Percentiles rank a stretch among this genome's conserved stretches.
Conservation (phyloP, 495 filamentous ascomycete genomes). For the Penicillium daleae region DNA sequence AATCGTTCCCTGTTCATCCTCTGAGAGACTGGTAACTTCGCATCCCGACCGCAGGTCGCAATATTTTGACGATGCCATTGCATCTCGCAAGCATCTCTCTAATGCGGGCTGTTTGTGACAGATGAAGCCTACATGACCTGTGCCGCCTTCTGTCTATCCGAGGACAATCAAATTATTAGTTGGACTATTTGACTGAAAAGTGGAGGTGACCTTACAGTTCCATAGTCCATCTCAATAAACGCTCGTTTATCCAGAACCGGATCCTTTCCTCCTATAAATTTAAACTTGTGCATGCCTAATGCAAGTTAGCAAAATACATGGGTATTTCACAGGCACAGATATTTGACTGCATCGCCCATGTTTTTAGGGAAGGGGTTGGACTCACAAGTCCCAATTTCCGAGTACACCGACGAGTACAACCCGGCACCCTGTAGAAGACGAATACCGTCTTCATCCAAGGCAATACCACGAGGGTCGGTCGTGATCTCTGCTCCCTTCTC, state of each 20-base stretch:
- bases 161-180: background rate
- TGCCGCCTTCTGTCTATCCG: conserved; percentile 35
- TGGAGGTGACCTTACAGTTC: conserved; percentile 23
- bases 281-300: conserved; percentile 35
- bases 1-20: conserved; percentile 33
- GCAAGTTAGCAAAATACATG: background rate
- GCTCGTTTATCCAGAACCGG: conserved; percentile 25
- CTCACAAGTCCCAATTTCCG: conserved; percentile 37
- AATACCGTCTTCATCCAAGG: conserved; percentile 53
- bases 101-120: conserved; percentile 35
- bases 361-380: background rate
- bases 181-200: background rate
- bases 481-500: conserved; percentile 49
- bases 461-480: conserved; percentile 54
- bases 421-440: conserved; percentile 49
- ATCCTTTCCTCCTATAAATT: conserved; percentile 34
- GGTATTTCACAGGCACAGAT: background rate
- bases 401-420: conserved; percentile 42
- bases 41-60: conserved; percentile 40
- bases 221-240: conserved; percentile 36
- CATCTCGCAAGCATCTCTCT: conserved; percentile 30
- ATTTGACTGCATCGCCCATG: background rate
- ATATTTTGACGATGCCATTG: conserved; percentile 28
- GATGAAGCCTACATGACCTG: conserved; percentile 42
- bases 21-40: conserved; percentile 30